phyloP scores from a whole-genome alignment of 1,139 yeast species.

The Waltiozyma solani region DNA sequence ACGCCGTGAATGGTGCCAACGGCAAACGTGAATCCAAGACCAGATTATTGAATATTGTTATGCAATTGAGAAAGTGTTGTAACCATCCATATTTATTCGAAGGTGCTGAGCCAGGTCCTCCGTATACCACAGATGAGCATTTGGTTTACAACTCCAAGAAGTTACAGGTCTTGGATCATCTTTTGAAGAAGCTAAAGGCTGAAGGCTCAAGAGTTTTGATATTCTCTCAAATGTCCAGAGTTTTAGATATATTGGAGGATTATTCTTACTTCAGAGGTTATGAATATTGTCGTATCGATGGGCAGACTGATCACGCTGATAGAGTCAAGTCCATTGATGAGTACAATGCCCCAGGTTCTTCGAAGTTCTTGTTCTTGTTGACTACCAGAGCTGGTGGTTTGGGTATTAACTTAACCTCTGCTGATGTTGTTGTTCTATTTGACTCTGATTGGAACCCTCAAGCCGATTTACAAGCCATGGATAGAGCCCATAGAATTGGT shows the following conservation, averaged over 20 bases:
- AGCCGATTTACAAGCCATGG: constrained; percentile 85
- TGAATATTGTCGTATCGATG: constrained; percentile 71
- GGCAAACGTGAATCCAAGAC: constrained; percentile 72
- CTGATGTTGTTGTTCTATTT: constrained; percentile 62
- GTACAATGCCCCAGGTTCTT: constrained; percentile 59
- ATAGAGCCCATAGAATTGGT: constrained; percentile 81
- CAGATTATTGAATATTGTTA: constrained; percentile 63
- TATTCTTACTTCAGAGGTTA: constrained; percentile 61
- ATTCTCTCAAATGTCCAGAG: constrained; percentile 75
- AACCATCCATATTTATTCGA: constrained; percentile 78
- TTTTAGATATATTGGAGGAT: constrained; percentile 72
- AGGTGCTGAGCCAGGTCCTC: constrained; percentile 87
- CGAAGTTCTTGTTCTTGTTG: constrained; percentile 58
- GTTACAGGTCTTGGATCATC: constrained; percentile 59
- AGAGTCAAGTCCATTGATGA: constrained; percentile 70
- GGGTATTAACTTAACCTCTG: constrained; percentile 70
- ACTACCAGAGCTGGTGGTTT: constrained; percentile 87
- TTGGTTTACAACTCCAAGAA: constrained; percentile 64
- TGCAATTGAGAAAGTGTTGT: constrained; percentile 79
- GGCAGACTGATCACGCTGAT: constrained; percentile 71
- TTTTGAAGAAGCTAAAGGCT: constrained; percentile 47
- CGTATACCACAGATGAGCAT: constrained; percentile 77
- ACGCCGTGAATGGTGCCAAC: constrained; percentile 74
- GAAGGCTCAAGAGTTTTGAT: constrained; percentile 72
- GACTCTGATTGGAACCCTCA: constrained; percentile 89